Percentiles rank a stretch among this genome's conserved stretches.
Evolutionary conservation across 2,329 filamentous ascomycete species (phyloP).

Genomic region (Rhynchosporium graminicola): DNA sequence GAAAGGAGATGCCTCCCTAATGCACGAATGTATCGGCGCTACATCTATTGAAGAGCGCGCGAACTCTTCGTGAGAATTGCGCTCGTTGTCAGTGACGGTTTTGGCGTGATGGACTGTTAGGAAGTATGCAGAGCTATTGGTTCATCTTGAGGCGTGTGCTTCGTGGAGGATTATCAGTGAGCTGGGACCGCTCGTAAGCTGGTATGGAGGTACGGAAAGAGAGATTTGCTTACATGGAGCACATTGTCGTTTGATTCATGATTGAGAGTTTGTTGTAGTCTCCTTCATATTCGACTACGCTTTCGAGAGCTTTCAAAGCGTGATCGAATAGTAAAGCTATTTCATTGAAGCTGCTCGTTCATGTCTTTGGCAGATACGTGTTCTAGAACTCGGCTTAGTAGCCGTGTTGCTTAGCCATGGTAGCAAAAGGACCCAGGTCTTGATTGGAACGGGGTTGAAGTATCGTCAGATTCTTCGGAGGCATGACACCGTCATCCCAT

Average conservation of each 20-base stretch:
- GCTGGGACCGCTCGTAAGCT: slow-evolving; percentile 8
- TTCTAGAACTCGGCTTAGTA: slow-evolving; percentile 37
- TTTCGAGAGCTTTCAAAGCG: slow-evolving; percentile 20
- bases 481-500: slow-evolving; percentile 41
- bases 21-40: slow-evolving; percentile 15
- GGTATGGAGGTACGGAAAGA: not conserved
- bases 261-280: slow-evolving; percentile 19
- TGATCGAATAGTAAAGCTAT: slow-evolving; percentile 24
- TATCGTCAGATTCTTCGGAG: slow-evolving; percentile 12
- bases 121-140: slow-evolving; percentile 13
- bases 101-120: slow-evolving; percentile 11
- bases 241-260: slow-evolving; percentile 27
- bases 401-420: slow-evolving; percentile 44
- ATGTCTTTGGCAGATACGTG: slow-evolving; percentile 26
- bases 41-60: not conserved
- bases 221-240: slow-evolving; percentile 20
- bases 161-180: slow-evolving; percentile 25
- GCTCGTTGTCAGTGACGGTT: not conserved
- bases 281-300: slow-evolving; percentile 20
- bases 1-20: slow-evolving; percentile 25
- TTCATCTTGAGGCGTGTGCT: slow-evolving; percentile 16
- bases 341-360: slow-evolving; percentile 19
- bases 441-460: slow-evolving; percentile 4
- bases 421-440: slow-evolving; percentile 49
- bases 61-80: slow-evolving; percentile 11